Base-by-base conservation (phyloP, 2,329 filamentous ascomycete genomes). In the Alternaria brassicicola region DNA sequence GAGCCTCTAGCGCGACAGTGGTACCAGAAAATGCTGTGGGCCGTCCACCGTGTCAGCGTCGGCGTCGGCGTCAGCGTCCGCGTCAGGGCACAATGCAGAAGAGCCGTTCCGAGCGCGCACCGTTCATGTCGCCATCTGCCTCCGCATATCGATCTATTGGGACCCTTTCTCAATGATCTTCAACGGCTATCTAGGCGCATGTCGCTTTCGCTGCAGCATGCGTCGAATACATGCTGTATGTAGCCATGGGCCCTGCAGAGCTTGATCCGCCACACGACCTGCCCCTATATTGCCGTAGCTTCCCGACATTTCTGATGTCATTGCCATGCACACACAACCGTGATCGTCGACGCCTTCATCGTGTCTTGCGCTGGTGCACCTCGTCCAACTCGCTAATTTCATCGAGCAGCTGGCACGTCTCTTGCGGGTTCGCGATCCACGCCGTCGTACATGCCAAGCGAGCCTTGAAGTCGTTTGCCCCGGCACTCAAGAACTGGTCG, bases 401-500 rank as follows among this genome's bases (percentile, higher is more conserved):
- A 71, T 97, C 93, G 60, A 99, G 79, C 69, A 98, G 78, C 67
- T 91, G 88, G 36, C 97, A 92, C 28, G 95, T 99, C 83, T 99
- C 95, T 0, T 85, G 83, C 0, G 95, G 95, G 73, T 87, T 97
- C 1, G 95, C 94, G 66, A 99, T 96, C 95, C 95, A 99, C 1
- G 94, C 93, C 21, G 95, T 98, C 1, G 94, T 97, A 31, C 92
- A 95, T 19, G 96, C 93, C 69, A 93, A 86, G 28, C 94, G 84
- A 7, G 94, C 95, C 81, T 97, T 97, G 82, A 98, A 99, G 78
- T 99, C 95, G 78, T 99, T 99, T 15, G 93, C 92, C 12, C 75
- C 75, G 3, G 94, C 94, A 61, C 91, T 96, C 63, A 99, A 80
- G 77, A 99, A 99, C 79, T 99, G 95, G 78, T 99, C 87, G 13